Percentiles rank a stretch among this genome's conserved stretches.
phyloP scores from a whole-genome alignment of 2,329 filamentous ascomycete species.

The Volutella citrinella region DNA sequence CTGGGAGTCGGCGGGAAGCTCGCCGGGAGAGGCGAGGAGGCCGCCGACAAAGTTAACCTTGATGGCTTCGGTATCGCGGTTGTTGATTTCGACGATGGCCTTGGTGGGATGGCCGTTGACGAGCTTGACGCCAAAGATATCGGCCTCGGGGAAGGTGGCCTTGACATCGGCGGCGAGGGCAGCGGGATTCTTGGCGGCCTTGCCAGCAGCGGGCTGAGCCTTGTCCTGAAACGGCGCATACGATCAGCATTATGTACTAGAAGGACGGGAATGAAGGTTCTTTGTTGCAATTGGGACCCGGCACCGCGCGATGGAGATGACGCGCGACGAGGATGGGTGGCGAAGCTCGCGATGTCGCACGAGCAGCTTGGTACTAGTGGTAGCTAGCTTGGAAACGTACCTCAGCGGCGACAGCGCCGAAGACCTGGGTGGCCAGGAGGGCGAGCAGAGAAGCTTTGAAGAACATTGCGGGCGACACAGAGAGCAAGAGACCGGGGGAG shows the following conservation, averaged over 20 bases:
- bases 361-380: not conserved
- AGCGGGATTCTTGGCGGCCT: conserved; percentile 18
- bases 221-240: too few species aligned
- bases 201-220: conserved; percentile 17
- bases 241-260: too few species aligned
- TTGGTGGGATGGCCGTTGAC: conserved; percentile 87
- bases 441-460: conserved; percentile 71
- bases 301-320: not conserved
- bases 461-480: conserved; percentile 64
- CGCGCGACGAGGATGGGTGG: conserved; percentile 8
- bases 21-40: conserved; percentile 59
- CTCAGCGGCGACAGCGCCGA: conserved; percentile 63
- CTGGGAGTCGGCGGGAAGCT: conserved; percentile 43
- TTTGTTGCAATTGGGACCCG: not conserved
- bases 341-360: too few species aligned
- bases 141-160: conserved; percentile 64
- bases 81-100: conserved; percentile 77
- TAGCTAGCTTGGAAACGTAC: too few species aligned
- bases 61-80: conserved; percentile 76
- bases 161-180: conserved; percentile 60
- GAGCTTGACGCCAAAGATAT: conserved; percentile 93
- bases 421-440: conserved; percentile 66
- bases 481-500: conserved; percentile 6
- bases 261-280: too few species aligned
- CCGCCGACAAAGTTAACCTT: conserved; percentile 75